These are phyloP conservation scores for Aspergillus candidus DNA, from an alignment of 2,329 filamentous ascomycete genomes.

Conservation along the genomic window DNA sequence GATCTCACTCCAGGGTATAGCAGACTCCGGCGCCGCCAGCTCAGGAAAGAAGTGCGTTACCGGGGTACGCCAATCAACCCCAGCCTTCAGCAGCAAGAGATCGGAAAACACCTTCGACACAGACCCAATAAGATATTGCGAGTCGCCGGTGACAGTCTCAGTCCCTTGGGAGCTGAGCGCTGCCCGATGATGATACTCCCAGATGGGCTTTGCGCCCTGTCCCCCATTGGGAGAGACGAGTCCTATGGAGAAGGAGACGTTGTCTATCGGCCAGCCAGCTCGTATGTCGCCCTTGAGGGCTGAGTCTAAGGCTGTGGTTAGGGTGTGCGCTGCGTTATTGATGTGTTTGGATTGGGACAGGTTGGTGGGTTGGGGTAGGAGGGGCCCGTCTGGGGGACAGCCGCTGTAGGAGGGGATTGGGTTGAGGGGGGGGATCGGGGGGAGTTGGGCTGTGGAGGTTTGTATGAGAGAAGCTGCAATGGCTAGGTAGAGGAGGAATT, in stretches of 20 bases:
- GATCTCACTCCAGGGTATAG: conserved; percentile 34
- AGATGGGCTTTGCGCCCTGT: conserved; percentile 20
- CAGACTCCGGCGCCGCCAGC: conserved; percentile 19
- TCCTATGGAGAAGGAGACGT: conserved; percentile 38
- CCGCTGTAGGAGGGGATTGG: conserved; percentile 9
- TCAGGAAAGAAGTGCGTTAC: conserved; percentile 34
- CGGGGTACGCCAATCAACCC: conserved; percentile 27
- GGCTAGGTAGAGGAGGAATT: too few species aligned
- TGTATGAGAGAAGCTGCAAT: too few species aligned
- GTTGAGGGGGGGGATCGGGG: conserved; percentile 4
- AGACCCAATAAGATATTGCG: conserved; percentile 41
- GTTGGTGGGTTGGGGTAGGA: conserved; percentile 29
- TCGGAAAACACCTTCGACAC: conserved; percentile 38
- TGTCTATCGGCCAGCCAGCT: conserved; percentile 31
- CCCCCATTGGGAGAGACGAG: conserved; percentile 29
- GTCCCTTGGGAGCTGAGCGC: conserved; percentile 32
- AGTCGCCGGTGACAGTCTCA: conserved; percentile 26
- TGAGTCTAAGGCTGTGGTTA: conserved; percentile 25
- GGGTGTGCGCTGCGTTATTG: conserved; percentile 20
- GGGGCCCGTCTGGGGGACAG: conserved; percentile 18
- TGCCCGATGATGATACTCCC: conserved; percentile 40
- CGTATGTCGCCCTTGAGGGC: conserved; percentile 28
- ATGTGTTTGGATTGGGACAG: conserved; percentile 24
- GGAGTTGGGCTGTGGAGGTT: conserved; percentile 4
- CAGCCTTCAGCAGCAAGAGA: conserved; percentile 33